A percentile compares a stretch with the other conserved stretches of the same genome.
phyloP scores from a whole-genome alignment of 2,329 filamentous ascomycete genomes.

The Helminthosporium solani region DNA sequence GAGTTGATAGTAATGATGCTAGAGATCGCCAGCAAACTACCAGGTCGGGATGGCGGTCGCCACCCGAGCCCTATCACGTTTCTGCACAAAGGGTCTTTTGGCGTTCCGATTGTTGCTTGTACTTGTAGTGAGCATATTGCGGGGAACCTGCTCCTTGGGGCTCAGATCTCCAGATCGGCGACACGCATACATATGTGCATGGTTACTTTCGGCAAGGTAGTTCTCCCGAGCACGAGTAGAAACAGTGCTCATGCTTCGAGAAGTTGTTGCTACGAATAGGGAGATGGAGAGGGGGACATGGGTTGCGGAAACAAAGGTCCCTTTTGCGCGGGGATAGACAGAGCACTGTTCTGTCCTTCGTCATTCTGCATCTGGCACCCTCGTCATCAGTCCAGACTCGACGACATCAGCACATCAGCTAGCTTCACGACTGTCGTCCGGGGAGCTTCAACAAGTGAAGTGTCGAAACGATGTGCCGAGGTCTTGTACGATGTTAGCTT shows the following conservation, averaged over 20 bases:
- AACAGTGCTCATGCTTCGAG: neutral
- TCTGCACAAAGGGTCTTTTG: conserved; percentile 7
- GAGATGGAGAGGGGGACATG: neutral
- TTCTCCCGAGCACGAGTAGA: conserved; percentile 5
- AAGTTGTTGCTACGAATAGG: neutral
- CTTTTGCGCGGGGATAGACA: no score
- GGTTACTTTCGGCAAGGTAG: neutral
- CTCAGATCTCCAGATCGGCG: conserved; percentile 10
- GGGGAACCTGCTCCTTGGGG: conserved; percentile 10
- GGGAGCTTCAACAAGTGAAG: no score
- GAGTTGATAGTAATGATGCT: conserved; percentile 24
- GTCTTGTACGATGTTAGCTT: no score
- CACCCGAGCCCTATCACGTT: conserved; percentile 16
- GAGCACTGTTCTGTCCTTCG: no score
- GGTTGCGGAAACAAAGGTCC: neutral
- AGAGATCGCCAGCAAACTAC: conserved; percentile 24
- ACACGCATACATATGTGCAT: no score
- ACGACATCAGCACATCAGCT: no score
- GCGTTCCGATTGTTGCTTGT: conserved; percentile 8
- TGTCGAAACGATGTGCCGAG: no score
- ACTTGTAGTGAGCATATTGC: conserved; percentile 2
- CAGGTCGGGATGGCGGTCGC: conserved; percentile 21
- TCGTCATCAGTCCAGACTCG: no score
- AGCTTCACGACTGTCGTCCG: no score
- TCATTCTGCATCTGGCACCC: neutral